Percentiles rank a stretch among this genome's conserved stretches.
phyloP scores from a whole-genome alignment of 257 asterid species.

The Vinca minor region DNA sequence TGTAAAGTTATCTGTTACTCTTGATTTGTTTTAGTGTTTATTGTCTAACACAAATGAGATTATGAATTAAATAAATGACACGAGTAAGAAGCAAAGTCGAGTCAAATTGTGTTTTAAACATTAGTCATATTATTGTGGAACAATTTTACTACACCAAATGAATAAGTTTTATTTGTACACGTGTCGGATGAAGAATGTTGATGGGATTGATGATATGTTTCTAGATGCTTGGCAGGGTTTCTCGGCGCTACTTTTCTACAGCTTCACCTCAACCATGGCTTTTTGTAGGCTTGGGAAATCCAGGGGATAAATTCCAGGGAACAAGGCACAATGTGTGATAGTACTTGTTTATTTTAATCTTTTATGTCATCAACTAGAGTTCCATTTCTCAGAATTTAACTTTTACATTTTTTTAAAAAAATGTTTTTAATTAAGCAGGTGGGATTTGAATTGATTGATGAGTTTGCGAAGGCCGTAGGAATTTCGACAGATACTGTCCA shows the following conservation, averaged over 20 bases:
- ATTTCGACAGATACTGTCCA: constrained; percentile 61
- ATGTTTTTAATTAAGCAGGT: constrained; percentile 16
- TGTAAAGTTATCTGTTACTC: too few species aligned
- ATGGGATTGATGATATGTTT: constrained; percentile 1
- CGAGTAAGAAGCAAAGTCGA: too few species aligned
- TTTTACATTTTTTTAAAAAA: background rate
- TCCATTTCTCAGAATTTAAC: background rate
- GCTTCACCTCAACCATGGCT: constrained; percentile 66
- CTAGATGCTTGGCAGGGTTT: constrained; percentile 41
- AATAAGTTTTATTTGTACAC: background rate
- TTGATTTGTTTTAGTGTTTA: too few species aligned
- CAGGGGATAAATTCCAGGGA: constrained; percentile 74
- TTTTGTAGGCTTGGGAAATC: constrained; percentile 89
- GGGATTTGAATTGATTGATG: constrained; percentile 83
- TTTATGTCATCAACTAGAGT: background rate
- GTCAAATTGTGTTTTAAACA: background rate
- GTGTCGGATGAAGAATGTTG: background rate
- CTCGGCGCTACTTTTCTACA: constrained; percentile 35
- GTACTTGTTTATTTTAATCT: background rate
- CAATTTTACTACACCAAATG: background rate
- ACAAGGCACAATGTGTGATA: constrained; percentile 58
- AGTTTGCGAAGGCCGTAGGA: constrained; percentile 54
- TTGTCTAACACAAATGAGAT: too few species aligned
- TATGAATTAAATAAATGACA: too few species aligned
- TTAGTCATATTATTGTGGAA: background rate